phyloP scores from a whole-genome alignment of 441 rosid genomes.

The Codiaeum variegatum region DNA sequence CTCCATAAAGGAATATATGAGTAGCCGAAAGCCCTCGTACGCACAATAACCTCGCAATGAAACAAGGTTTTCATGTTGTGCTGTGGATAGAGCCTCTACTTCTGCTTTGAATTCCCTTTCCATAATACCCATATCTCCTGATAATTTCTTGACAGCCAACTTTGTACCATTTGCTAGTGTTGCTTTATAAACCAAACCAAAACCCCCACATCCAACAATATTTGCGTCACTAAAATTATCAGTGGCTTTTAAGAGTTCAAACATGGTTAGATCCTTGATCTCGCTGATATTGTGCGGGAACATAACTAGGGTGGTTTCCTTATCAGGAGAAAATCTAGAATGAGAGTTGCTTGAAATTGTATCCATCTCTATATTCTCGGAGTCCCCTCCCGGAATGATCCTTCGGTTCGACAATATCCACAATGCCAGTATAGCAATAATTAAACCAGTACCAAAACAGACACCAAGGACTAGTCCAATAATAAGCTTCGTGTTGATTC shows the following conservation, averaged over 20 bases:
- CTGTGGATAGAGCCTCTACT: slow-evolving; percentile 1
- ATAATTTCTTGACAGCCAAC: not conserved
- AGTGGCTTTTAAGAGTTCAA: not conserved
- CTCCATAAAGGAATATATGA: not conserved
- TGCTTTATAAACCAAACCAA: not conserved
- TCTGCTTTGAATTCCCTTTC: slow-evolving; percentile 7
- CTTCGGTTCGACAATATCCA: slow-evolving; percentile 3
- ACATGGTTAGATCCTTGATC: not conserved
- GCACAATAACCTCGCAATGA: not conserved
- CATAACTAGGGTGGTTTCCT: not conserved
- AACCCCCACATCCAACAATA: not conserved
- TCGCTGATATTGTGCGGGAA: not conserved
- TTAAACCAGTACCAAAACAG: not conserved
- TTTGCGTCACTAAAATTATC: not conserved
- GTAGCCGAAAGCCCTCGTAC: not conserved
- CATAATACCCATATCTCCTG: not conserved
- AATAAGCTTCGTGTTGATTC: slow-evolving; percentile 23
- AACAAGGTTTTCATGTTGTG: not conserved
- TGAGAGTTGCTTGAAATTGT: not conserved
- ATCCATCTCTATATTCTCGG: not conserved
- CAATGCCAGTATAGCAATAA: not conserved
- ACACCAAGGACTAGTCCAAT: slow-evolving; percentile 7
- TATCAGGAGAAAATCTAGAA: not conserved
- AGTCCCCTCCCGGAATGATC: slow-evolving; percentile 1
- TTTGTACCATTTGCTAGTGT: slow-evolving; percentile 1